Conservation (phyloP, 352 stramenopile genomes). For the Phytophthora citricola region DNA sequence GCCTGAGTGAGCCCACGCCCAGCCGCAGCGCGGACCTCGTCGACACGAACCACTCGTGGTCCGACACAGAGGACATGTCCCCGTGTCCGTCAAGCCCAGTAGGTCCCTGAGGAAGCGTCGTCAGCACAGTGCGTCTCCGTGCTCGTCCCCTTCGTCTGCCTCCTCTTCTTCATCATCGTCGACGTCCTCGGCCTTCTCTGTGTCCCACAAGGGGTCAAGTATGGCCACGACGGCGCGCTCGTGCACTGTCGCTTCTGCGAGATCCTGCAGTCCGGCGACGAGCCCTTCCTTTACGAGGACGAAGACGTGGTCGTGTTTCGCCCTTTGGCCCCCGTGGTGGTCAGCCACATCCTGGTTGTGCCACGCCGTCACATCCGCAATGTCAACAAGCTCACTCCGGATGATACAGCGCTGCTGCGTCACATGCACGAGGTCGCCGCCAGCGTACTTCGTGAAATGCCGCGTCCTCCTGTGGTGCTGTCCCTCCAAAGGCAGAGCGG, state of each 20-base stretch:
- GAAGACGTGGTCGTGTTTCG: conserved; percentile 80
- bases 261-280: conserved; percentile 67
- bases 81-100: conserved; percentile 27
- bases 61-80: conserved; percentile 51
- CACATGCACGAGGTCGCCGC: conserved; percentile 76
- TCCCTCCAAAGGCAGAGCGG: conserved; percentile 27
- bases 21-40: conserved; percentile 7
- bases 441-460: conserved; percentile 55
- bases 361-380: conserved; percentile 87
- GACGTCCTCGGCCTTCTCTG: conserved; percentile 43
- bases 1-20: conserved; percentile 8
- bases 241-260: conserved; percentile 86
- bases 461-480: conserved; percentile 28
- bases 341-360: conserved; percentile 84
- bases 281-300: conserved; percentile 86
- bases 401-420: conserved; percentile 66
- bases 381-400: conserved; percentile 75
- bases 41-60: conserved; percentile 46
- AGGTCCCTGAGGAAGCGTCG: conserved; percentile 23
- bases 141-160: conserved; percentile 23
- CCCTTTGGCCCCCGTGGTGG: conserved; percentile 68
- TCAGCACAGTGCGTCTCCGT: conserved; percentile 27
- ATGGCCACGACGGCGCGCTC: conserved; percentile 63
- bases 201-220: conserved; percentile 78
- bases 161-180: conserved; percentile 37